Conservation (phyloP, 352 stramenopile species). For the Pythium brachiatum region DNA sequence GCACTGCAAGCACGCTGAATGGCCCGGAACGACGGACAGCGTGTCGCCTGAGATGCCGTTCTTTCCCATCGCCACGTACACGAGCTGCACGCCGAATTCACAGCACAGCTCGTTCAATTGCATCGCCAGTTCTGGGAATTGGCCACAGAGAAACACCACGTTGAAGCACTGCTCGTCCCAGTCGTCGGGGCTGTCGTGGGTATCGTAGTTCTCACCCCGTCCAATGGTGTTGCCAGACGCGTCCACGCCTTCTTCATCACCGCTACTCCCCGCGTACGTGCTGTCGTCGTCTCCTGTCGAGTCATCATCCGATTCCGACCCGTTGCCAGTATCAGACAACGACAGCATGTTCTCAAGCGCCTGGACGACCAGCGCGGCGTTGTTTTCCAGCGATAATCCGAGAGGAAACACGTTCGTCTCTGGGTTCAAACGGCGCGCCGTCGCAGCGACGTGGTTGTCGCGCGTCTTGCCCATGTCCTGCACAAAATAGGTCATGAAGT, state of each 20-base stretch:
- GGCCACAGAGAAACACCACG: constrained; percentile 38
- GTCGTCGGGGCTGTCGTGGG: neutral
- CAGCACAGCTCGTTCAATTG: constrained; percentile 49
- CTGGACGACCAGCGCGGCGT: constrained; percentile 10
- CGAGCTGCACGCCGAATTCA: constrained; percentile 32
- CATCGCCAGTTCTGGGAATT: constrained; percentile 27
- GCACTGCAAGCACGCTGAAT: constrained; percentile 45
- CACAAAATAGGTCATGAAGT: constrained; percentile 33
- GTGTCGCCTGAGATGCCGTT: constrained; percentile 43
- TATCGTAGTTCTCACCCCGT: constrained; percentile 1
- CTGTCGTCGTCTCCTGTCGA: constrained; percentile 7
- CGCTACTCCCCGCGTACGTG: constrained; percentile 1
- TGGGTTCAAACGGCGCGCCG: constrained; percentile 31
- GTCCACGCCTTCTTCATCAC: neutral
- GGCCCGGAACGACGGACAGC: constrained; percentile 33
- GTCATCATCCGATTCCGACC: neutral
- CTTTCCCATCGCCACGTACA: constrained; percentile 27
- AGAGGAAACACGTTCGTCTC: constrained; percentile 28
- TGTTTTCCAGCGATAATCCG: constrained; percentile 11
- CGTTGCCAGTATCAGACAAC: neutral
- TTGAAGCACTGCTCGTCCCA: constrained; percentile 18
- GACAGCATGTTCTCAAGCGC: constrained; percentile 14
- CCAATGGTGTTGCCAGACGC: neutral
- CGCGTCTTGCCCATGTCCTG: constrained; percentile 30
- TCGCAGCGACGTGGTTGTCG: constrained; percentile 32